A percentile compares a stretch with the other conserved stretches of the same genome.
These are phyloP conservation scores for Leccinum obscurum DNA, from an alignment of 768 basidiomycete genomes.

Conservation along the genomic window DNA sequence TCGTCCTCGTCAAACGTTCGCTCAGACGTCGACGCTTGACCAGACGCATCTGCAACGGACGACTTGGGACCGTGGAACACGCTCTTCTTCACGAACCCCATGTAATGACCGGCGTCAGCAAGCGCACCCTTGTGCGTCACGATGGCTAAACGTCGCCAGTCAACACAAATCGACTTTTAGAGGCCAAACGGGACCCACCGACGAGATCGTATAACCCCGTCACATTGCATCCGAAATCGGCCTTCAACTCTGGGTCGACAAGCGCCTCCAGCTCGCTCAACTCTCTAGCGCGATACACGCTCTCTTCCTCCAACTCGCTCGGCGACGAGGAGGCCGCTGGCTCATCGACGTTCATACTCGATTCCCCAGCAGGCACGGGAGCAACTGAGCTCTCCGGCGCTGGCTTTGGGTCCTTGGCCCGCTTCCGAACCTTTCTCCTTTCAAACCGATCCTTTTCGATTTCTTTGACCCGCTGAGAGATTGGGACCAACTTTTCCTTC, in stretches of 20 bases:
- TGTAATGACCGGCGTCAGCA: slow-evolving; percentile 95
- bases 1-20: slow-evolving; percentile 51
- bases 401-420: slow-evolving; percentile 50
- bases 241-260: slow-evolving; percentile 59
- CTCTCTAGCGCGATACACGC: slow-evolving; percentile 63
- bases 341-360: slow-evolving; percentile 51
- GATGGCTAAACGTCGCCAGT: slow-evolving; percentile 57
- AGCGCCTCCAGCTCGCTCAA: slow-evolving; percentile 60
- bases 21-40: slow-evolving; percentile 14
- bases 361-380: slow-evolving; percentile 21
- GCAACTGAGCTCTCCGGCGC: slow-evolving; percentile 14
- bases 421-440: slow-evolving; percentile 76
- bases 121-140: slow-evolving; percentile 97
- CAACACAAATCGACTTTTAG: neutral
- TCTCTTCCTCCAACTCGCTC: slow-evolving; percentile 59
- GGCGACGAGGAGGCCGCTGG: slow-evolving; percentile 23
- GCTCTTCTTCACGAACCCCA: slow-evolving; percentile 84
- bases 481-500: slow-evolving; percentile 66
- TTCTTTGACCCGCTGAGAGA: slow-evolving; percentile 70
- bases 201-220: slow-evolving; percentile 90
- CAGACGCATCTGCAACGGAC: slow-evolving; percentile 2
- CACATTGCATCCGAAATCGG: slow-evolving; percentile 70
- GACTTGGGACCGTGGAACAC: slow-evolving; percentile 48
- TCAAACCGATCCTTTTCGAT: slow-evolving; percentile 84
- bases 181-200: slow-evolving; percentile 49